Evolutionary conservation across 2,329 filamentous ascomycete genomes (phyloP).

Genomic region (Stagonosporopsis chrysanthemi): DNA sequence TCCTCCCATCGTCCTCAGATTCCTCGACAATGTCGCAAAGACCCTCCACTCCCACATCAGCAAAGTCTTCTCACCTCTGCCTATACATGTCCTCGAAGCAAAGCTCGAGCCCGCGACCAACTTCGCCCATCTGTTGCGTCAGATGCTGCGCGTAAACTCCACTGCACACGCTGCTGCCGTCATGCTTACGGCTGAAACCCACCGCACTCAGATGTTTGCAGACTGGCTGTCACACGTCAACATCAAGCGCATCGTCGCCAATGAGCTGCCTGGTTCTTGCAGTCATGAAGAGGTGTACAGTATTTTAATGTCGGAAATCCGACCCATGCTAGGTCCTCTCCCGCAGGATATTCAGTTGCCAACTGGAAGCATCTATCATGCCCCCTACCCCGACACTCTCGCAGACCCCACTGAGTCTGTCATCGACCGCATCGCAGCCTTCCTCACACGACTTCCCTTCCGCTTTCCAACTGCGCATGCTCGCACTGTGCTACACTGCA

Average conservation of each 20-base stretch:
- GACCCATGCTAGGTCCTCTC: conserved; percentile 73
- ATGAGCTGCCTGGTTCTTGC: conserved; percentile 61
- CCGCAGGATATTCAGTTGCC: conserved; percentile 71
- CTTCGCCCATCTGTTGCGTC: conserved; percentile 85
- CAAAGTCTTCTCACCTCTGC: conserved; percentile 84
- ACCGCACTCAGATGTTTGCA: conserved; percentile 92
- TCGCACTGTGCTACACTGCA: conserved; percentile 76
- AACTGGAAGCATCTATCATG: conserved; percentile 58
- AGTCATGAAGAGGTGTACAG: conserved; percentile 64
- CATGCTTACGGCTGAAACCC: conserved; percentile 86
- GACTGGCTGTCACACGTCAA: conserved; percentile 78
- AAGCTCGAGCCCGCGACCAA: conserved; percentile 88
- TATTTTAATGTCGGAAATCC: conserved; percentile 67
- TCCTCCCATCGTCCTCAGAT: conserved; percentile 84
- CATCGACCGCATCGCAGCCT: conserved; percentile 79
- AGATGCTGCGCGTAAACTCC: conserved; percentile 88
- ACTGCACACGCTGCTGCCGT: conserved; percentile 94
- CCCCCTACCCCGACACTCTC: conserved; percentile 32
- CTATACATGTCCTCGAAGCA: conserved; percentile 82
- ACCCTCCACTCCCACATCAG: conserved; percentile 81
- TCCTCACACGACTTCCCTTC: conserved; percentile 71
- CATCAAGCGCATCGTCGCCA: conserved; percentile 63
- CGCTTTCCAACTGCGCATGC: conserved; percentile 78
- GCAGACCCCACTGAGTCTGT: conserved; percentile 58
- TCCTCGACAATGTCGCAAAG: conserved; percentile 85